Conservation (phyloP, 2,329 filamentous ascomycete genomes). For the Metarhizium sp. region DNA sequence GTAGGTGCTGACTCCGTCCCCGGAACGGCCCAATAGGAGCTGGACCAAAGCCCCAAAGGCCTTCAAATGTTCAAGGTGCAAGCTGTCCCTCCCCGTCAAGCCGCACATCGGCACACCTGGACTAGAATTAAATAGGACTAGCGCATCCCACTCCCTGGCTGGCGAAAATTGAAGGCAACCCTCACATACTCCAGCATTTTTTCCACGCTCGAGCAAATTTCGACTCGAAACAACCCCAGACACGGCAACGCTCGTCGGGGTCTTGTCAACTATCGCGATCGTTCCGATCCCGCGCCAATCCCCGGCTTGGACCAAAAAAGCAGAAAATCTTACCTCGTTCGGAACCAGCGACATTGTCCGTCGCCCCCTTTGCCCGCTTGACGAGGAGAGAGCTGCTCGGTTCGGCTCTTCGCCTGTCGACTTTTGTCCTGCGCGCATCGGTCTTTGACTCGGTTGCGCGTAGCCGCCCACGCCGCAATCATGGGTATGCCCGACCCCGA, state of each 20-base stretch:
- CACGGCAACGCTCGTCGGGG: conserved; percentile 30
- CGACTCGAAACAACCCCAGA: conserved; percentile 31
- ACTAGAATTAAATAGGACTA: conserved; percentile 19
- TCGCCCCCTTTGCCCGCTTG: conserved; percentile 7
- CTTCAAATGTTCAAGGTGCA: neutral
- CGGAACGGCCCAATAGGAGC: neutral
- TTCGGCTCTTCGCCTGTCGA: conserved; percentile 16
- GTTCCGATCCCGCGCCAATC: conserved; percentile 11
- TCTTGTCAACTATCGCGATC: conserved; percentile 14
- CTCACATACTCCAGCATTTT: conserved; percentile 27
- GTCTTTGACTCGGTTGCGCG: conserved; percentile 35
- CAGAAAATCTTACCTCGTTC: neutral
- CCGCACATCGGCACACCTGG: neutral
- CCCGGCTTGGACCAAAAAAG: conserved; percentile 4
- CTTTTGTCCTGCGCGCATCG: conserved; percentile 27
- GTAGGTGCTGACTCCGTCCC: neutral
- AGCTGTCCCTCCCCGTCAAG: conserved; percentile 1
- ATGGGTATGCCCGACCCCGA: conserved; percentile 41
- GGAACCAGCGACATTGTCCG: conserved; percentile 2
- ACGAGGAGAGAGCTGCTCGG: conserved; percentile 18
- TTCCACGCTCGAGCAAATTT: conserved; percentile 33
- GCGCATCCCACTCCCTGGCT: conserved; percentile 30
- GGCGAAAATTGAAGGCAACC: conserved; percentile 33
- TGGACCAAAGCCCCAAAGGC: neutral
- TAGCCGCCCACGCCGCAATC: conserved; percentile 42